Conservation (phyloP, 2,329 filamentous ascomycete species). For the Botrytis pseudocinerea region DNA sequence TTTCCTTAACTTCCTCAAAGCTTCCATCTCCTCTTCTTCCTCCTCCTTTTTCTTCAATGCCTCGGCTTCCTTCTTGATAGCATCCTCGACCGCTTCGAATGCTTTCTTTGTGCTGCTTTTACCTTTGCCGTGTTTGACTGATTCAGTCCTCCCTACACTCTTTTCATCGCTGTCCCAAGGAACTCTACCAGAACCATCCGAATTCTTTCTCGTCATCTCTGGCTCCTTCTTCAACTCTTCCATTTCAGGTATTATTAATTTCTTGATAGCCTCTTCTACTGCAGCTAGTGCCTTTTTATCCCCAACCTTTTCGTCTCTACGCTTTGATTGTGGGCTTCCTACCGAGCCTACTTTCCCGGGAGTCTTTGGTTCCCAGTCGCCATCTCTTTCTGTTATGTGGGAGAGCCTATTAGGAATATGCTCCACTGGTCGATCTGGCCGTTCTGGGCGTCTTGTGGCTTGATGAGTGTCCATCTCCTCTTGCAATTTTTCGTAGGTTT, state of each 20-base stretch:
- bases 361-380: conserved; percentile 19
- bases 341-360: conserved; percentile 9
- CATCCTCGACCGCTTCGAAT: conserved; percentile 24
- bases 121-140: conserved; percentile 19
- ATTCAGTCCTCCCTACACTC: conserved; percentile 17
- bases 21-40: conserved; percentile 21
- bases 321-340: conserved; percentile 19
- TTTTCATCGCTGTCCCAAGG: conserved; percentile 24
- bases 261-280: conserved; percentile 23
- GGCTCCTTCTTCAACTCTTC: conserved; percentile 23
- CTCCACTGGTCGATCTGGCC: neutral
- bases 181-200: conserved; percentile 15
- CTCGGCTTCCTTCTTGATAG: conserved; percentile 23
- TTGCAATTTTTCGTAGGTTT: conserved; percentile 18
- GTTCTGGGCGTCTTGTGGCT: conserved; percentile 14
- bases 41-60: conserved; percentile 23
- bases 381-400: conserved; percentile 22
- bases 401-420: conserved; percentile 21
- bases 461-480: conserved; percentile 17
- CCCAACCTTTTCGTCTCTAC: conserved; percentile 19
- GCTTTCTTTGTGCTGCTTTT: conserved; percentile 24
- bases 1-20: conserved; percentile 20
- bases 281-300: conserved; percentile 23
- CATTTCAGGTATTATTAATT: conserved; percentile 21
- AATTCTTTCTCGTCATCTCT: conserved; percentile 17